Conservation (phyloP, 306 rosid genomes). For the Cucurbita pepo region DNA sequence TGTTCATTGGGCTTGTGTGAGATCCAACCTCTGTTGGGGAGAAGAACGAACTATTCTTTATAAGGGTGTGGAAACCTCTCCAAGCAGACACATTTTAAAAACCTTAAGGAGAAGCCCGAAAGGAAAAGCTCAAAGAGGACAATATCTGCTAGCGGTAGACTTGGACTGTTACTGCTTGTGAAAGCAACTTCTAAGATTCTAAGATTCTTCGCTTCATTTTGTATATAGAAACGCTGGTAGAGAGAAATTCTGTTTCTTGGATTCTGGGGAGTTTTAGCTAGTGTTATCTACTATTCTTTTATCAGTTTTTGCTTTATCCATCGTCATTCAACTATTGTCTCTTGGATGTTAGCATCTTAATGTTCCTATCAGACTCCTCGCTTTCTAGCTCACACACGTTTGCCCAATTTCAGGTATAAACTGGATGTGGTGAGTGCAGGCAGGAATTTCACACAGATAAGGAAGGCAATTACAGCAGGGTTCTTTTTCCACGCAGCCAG, state of each 20-base stretch:
- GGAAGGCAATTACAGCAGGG: constrained; percentile 83
- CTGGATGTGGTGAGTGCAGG: constrained; percentile 80
- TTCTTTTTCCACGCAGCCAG: constrained; percentile 70
- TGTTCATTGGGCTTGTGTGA: neutral
- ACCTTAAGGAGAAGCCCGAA: no score
- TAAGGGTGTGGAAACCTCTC: no score
- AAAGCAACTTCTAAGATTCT: neutral
- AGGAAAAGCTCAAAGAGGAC: no score
- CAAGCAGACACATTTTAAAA: no score
- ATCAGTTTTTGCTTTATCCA: neutral
- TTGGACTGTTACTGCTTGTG: neutral
- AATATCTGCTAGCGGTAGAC: no score
- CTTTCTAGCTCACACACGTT: neutral
- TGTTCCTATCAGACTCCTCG: neutral
- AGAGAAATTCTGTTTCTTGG: neutral
- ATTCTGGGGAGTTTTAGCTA: neutral
- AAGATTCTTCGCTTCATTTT: neutral
- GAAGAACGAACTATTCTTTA: no score
- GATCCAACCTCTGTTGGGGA: no score
- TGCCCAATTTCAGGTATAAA: constrained; percentile 43
- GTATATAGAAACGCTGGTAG: neutral
- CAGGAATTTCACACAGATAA: constrained; percentile 53
- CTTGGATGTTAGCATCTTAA: neutral
- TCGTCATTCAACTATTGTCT: neutral
- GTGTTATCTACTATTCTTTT: neutral